Evolutionary conservation across 2,329 filamentous ascomycete species (phyloP).

Genomic region (Sporothrix phasma): DNA sequence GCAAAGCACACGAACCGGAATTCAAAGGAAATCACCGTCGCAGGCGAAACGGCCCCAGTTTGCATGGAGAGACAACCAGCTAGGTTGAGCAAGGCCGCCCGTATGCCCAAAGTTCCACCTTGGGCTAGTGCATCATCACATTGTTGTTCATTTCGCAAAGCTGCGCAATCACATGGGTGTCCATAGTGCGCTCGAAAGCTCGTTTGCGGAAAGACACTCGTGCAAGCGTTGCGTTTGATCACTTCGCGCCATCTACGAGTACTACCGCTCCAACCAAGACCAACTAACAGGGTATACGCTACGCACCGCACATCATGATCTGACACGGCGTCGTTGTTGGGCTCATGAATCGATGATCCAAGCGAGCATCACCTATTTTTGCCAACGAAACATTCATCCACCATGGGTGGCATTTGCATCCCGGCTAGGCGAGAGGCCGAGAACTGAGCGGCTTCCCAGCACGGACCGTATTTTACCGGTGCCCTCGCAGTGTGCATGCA

Average conservation of each 20-base stretch:
- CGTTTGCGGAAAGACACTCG: background rate
- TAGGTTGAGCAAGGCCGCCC: background rate
- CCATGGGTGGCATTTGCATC: background rate
- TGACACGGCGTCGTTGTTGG: background rate
- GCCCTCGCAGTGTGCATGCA: background rate
- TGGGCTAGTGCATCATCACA: background rate
- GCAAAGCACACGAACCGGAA: background rate
- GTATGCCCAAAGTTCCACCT: background rate
- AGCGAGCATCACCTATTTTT: background rate
- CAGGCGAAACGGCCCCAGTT: background rate
- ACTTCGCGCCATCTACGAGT: constrained; percentile 13
- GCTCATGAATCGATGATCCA: background rate
- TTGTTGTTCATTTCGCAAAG: background rate
- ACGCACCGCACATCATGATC: constrained; percentile 6
- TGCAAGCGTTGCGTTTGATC: background rate
- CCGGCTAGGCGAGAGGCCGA: background rate
- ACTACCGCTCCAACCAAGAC: background rate
- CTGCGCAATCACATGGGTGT: background rate
- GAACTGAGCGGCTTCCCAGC: background rate
- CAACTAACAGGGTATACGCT: background rate
- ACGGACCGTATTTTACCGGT: background rate
- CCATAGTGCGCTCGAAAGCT: background rate
- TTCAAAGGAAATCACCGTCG: background rate
- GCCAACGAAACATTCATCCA: background rate
- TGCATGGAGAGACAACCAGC: background rate